Conservation (phyloP, 2,329 filamentous ascomycete genomes). For the Lasiodiplodia theobromae region DNA sequence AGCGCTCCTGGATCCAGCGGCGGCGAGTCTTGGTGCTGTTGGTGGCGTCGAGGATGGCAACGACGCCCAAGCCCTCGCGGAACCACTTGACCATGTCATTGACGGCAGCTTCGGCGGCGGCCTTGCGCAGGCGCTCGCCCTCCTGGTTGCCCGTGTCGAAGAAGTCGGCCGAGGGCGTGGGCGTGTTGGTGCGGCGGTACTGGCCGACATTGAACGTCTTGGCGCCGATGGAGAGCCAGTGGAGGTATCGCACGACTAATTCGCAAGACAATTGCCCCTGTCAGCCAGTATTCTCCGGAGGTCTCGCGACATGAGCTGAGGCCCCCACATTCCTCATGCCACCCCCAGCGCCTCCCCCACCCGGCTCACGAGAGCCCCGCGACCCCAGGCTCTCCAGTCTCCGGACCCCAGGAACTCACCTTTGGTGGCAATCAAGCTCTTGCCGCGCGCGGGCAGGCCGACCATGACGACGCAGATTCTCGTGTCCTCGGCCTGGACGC, state of each 20-base stretch:
- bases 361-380: conserved; percentile 26
- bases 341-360: conserved; percentile 25
- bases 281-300: background rate
- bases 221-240: conserved; percentile 93
- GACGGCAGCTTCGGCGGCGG: conserved; percentile 89
- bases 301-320: conserved; percentile 19
- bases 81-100: conserved; percentile 97
- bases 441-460: conserved; percentile 90
- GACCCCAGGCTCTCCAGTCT: conserved; percentile 19
- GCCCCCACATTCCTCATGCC: conserved; percentile 29
- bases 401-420: conserved; percentile 62
- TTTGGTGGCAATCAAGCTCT: conserved; percentile 97
- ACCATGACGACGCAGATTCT: conserved; percentile 99
- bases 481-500: conserved; percentile 90
- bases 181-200: conserved; percentile 88
- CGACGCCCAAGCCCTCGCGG: conserved; percentile 74
- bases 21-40: conserved; percentile 92
- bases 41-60: conserved; percentile 94
- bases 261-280: conserved; percentile 8
- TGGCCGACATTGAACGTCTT: conserved; percentile 97
- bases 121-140: conserved; percentile 85
- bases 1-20: conserved; percentile 87
- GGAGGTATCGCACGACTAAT: conserved; percentile 75
- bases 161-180: conserved; percentile 91
- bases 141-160: conserved; percentile 91